Evolutionary conservation across 2,329 filamentous ascomycete species (phyloP).

Genomic region (Trichophyton benhamiae): DNA sequence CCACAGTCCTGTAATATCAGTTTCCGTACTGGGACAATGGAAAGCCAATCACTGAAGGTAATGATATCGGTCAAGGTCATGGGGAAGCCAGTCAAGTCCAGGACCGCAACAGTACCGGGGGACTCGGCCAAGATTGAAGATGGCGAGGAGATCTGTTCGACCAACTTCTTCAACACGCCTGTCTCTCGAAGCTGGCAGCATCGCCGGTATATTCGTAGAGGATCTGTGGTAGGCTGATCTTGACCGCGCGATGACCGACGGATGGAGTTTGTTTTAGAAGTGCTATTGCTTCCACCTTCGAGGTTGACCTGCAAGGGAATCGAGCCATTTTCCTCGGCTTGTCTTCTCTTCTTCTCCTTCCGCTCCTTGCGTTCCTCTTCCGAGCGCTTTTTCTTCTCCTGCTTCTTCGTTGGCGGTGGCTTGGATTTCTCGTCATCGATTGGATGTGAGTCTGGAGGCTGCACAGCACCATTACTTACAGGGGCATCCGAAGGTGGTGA

Average conservation of each 20-base stretch:
- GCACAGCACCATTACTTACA: background rate
- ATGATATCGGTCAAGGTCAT: conserved; percentile 72
- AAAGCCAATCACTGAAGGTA: conserved; percentile 85
- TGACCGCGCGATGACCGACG: conserved; percentile 34
- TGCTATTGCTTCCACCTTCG: conserved; percentile 51
- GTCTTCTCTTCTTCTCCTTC: conserved; percentile 73
- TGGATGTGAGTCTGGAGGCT: background rate
- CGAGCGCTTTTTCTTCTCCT: conserved; percentile 90
- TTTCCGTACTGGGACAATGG: conserved; percentile 81
- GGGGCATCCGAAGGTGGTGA: background rate
- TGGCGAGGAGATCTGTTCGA: conserved; percentile 67
- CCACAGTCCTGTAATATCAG: conserved; percentile 78
- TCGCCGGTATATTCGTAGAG: conserved; percentile 79
- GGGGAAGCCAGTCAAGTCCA: conserved; percentile 75
- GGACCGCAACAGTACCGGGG: conserved; percentile 64
- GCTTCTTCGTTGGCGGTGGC: conserved; percentile 50
- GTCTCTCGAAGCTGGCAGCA: conserved; percentile 92
- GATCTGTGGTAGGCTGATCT: conserved; percentile 71
- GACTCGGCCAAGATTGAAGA: conserved; percentile 51
- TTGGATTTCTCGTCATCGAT: conserved; percentile 25
- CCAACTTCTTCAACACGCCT: conserved; percentile 80
- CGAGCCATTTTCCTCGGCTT: conserved; percentile 76
- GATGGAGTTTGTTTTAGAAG: conserved; percentile 27
- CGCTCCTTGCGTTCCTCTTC: conserved; percentile 86
- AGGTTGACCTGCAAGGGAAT: conserved; percentile 72